Evolutionary conservation across 139 green algal genomes (phyloP), one percentile per base, ranked within the genome.

Genomic region (Chlorella sorokiniana): DNA sequence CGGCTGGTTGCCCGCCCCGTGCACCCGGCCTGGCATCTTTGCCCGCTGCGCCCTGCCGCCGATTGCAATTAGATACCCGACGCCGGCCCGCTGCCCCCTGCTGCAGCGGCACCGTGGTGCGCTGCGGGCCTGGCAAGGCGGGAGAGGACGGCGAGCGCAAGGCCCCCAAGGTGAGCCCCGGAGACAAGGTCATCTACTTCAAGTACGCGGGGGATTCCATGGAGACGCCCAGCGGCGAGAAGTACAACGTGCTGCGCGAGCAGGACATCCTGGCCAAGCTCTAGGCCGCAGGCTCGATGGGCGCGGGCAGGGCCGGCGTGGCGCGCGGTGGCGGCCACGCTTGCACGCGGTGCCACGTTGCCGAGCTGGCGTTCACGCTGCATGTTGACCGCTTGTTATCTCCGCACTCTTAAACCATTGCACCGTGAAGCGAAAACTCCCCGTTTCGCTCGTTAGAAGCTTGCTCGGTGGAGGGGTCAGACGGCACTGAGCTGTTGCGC

Each of bases 161-260:
- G 81, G 23, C 87, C 18, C 90, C 89, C 69, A 85, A 81, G 81
- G 86, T 93, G 83, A 75, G 82, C 78, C 76, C 84, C 69, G 91
- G 91, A 31, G 86, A 93, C 44, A 80, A 81, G 48, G 89, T 98
- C n/a, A 78, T 98, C 51, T 96, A 93, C 79, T 97, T 97, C 90
- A 97, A 97, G 87, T 98, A 94, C 44, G 94, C 94, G 3, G 96
- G 96, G 33, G 95, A 98, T 78, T 83, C 88, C 75, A 97, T 99
- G 93, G 90, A 97, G 84, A 97, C 93, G 0, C 89, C 91, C 22
- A 76, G 81, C 18, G 95, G 95, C 18, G 85, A 87, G 23, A 91
- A 95, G 87, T 99, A 91, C 80, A 88, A 96, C 38, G 93, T 98
- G 62, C 70, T 99, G 65, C 89, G 94, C 71, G 93, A 96, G 82